Conservation (phyloP, 1,139 yeast species). For the Diutina siamensis region DNA sequence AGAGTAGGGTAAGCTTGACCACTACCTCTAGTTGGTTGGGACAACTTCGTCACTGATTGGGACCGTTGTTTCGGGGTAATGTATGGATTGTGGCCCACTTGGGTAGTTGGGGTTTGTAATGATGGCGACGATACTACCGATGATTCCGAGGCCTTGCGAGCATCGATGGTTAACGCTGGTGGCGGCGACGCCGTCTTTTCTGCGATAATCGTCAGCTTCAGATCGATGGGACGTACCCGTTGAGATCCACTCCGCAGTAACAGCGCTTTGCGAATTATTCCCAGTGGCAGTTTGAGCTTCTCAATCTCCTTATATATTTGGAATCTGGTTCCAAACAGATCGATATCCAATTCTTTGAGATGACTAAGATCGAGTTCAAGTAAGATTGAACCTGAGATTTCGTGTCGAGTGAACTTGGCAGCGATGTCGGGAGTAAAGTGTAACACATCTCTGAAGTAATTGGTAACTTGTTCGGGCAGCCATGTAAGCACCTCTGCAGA, state of each 20-base stretch:
- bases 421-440: conserved; percentile 71
- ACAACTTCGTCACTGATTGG: not conserved
- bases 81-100: not conserved
- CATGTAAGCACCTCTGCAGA: conserved; percentile 27
- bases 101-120: not conserved
- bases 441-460: conserved; percentile 51
- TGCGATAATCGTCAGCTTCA: conserved; percentile 1
- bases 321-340: conserved; percentile 90
- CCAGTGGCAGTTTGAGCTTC: conserved; percentile 23
- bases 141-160: not conserved
- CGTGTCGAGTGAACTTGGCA: conserved; percentile 73
- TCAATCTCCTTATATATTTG: conserved; percentile 87
- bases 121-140: not conserved
- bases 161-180: not conserved
- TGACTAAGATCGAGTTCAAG: conserved; percentile 78
- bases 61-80: not conserved
- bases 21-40: not conserved
- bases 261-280: not conserved
- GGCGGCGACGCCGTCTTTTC: not conserved
- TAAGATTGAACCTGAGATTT: conserved; percentile 76
- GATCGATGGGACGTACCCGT: not conserved
- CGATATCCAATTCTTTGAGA: conserved; percentile 82
- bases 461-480: conserved; percentile 79
- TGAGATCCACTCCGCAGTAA: not conserved
- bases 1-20: conserved; percentile 1